Evolutionary conservation across 352 stramenopile genomes (phyloP), one percentile per base, ranked within the genome.

Genomic region (Globisporangium radiosum): DNA sequence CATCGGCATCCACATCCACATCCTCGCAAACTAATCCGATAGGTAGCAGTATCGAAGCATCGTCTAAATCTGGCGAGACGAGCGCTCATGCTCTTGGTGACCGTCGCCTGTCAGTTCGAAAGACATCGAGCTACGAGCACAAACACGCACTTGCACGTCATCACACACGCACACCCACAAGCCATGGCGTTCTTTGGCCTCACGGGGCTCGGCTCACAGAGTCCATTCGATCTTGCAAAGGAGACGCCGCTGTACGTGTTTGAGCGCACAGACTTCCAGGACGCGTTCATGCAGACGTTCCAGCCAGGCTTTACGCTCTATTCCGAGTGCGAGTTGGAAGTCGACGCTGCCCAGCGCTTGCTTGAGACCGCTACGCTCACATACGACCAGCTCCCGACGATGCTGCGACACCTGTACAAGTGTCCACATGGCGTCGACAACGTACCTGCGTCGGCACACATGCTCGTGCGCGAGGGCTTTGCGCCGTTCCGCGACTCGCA

Each of bases 311-410:
- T 87, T 63, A 65, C 68, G 10, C 54, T 87, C 13, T 72, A 73
- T 55, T 87, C 74, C 5, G 79, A 89, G 57, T 72, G 70, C 56
- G 74, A 87, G 8, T 73, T 87, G n/a, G 72, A 87, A 36, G 70
- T 60, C 40, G 58, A 65, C 40, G 64, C 59, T 4, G 74, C 76
- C 0, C 68, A 69, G 8, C 62, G 49, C 15, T 48, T 58, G 39
- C 61, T 85, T 2, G 19, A 60, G 5, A 59, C 50, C 2, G 76
- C 74, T 1, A 70, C 62, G 8, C 72, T 89, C 43, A 69, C 62
- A 15, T 59, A 63, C 39, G 68, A 70, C 2, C 73, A 84, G 56
- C 59, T 90, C 5, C 56, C 68, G 11, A 50, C 52, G 1, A 63
- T 87, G 56, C 64, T 90, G 11, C 70, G 60, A 33, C 33, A 66